Percentiles rank a stretch among this genome's conserved stretches.
phyloP scores from a whole-genome alignment of 2,329 filamentous ascomycete genomes.

The Claviceps quebecensis region DNA sequence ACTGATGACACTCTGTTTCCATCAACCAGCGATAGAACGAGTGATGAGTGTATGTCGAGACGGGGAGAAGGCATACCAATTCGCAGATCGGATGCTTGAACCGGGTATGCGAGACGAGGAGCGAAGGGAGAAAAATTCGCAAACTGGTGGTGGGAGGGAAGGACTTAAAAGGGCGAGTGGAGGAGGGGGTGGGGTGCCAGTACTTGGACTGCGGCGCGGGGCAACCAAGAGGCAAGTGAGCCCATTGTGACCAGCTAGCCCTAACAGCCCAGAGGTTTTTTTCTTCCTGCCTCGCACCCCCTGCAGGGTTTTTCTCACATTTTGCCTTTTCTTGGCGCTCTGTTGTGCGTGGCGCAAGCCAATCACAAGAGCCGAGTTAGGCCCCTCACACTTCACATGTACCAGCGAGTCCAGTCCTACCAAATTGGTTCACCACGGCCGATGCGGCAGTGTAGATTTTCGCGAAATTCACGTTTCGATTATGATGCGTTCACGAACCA shows the following conservation, averaged over 20 bases:
- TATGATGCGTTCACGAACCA: no score
- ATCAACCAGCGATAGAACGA: constrained; percentile 1
- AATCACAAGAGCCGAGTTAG: constrained; percentile 4
- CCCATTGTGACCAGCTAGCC: constrained; percentile 13
- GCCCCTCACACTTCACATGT: not conserved
- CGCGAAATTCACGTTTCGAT: no score
- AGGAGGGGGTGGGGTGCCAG: constrained; percentile 16
- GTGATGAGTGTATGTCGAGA: not conserved
- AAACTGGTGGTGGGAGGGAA: constrained; percentile 23
- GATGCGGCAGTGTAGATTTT: no score
- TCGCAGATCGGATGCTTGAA: constrained; percentile 31
- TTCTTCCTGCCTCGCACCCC: constrained; percentile 5
- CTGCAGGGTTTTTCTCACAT: constrained; percentile 9
- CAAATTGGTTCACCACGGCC: not conserved
- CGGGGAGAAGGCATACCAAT: constrained; percentile 18
- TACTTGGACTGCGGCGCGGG: constrained; percentile 19
- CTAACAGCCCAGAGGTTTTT: constrained; percentile 21
- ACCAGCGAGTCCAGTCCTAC: not conserved
- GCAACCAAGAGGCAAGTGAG: constrained; percentile 14
- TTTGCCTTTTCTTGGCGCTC: not conserved
- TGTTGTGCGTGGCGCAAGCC: constrained; percentile 4
- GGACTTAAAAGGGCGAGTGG: constrained; percentile 23
- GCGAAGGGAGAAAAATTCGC: constrained; percentile 21
- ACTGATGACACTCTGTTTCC: not conserved
- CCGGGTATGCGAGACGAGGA: constrained; percentile 31